Conservation (phyloP, 257 asterid genomes). For the Ligustrum vulgare region DNA sequence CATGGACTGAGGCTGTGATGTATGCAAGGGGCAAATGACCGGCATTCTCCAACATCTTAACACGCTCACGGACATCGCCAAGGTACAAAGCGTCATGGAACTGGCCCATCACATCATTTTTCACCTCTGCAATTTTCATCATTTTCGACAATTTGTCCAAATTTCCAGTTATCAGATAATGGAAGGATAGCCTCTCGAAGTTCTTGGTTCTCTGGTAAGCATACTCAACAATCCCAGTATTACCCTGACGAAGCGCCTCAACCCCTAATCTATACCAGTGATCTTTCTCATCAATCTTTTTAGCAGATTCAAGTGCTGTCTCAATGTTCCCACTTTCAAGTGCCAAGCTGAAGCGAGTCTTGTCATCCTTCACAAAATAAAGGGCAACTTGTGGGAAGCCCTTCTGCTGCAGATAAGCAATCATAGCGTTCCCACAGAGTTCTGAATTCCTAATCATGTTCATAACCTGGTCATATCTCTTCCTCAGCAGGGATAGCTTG, state of each 20-base stretch:
- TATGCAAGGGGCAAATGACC: constrained; percentile 55
- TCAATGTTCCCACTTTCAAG: constrained; percentile 93
- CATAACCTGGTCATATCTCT: constrained; percentile 93
- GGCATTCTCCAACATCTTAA: constrained; percentile 73
- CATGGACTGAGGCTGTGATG: constrained; percentile 39
- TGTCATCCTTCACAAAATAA: constrained; percentile 95
- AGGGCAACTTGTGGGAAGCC: constrained; percentile 99
- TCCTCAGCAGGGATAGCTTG: constrained; percentile 71
- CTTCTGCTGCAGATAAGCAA: constrained; percentile 97
- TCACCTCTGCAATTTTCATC: constrained; percentile 94
- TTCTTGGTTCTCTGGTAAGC: constrained; percentile 92
- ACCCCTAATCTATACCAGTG: constrained; percentile 93
- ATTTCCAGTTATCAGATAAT: constrained; percentile 83
- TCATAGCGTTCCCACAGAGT: constrained; percentile 98
- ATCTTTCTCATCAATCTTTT: constrained; percentile 89
- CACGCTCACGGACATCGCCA: constrained; percentile 84
- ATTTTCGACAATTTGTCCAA: constrained; percentile 77
- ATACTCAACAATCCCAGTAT: constrained; percentile 91
- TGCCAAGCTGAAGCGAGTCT: constrained; percentile 86
- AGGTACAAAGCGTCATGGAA: constrained; percentile 88
- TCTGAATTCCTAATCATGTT: constrained; percentile 90
- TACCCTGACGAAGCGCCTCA: constrained; percentile 99
- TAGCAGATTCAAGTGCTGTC: constrained; percentile 91
- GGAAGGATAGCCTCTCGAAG: constrained; percentile 88
- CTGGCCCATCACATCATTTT: constrained; percentile 94